These are phyloP conservation scores for Cryptococcus floricola DNA, from an alignment of 1,284 basidiomycete genomes.

Conservation along the genomic window DNA sequence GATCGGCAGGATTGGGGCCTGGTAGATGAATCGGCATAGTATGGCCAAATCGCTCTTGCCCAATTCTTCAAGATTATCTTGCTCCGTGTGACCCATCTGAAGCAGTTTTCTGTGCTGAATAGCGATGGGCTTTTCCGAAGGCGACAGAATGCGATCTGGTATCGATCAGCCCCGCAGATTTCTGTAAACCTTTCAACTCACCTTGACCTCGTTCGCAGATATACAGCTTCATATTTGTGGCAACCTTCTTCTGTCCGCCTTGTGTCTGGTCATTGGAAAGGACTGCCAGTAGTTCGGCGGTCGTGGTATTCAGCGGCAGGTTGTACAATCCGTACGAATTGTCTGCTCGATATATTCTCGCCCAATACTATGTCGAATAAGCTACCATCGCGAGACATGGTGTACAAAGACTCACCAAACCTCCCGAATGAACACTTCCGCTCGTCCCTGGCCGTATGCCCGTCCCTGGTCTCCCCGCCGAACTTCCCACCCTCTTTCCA, in stretches of 20 bases:
- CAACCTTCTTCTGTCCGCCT: slow-evolving; percentile 57
- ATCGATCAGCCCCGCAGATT: slow-evolving; percentile 5
- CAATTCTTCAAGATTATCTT: slow-evolving; percentile 75
- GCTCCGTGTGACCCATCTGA: slow-evolving; percentile 84
- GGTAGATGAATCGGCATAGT: slow-evolving; percentile 78
- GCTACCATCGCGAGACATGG: background rate
- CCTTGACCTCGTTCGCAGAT: slow-evolving; percentile 79
- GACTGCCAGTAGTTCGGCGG: slow-evolving; percentile 63
- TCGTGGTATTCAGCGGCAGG: slow-evolving; percentile 64
- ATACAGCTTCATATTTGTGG: slow-evolving; percentile 64
- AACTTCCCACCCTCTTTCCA: slow-evolving; percentile 15
- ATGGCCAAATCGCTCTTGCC: slow-evolving; percentile 80
- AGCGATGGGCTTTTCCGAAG: slow-evolving; percentile 77
- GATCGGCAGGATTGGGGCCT: slow-evolving; percentile 53
- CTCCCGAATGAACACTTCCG: slow-evolving; percentile 12
- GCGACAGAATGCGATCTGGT: slow-evolving; percentile 72
- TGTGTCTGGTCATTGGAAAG: slow-evolving; percentile 48
- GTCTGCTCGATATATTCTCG: slow-evolving; percentile 76
- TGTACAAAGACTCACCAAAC: slow-evolving; percentile 17
- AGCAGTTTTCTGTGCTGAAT: slow-evolving; percentile 80
- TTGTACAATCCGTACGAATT: slow-evolving; percentile 68
- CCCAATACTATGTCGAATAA: slow-evolving; percentile 39
- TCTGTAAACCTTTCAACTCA: slow-evolving; percentile 44
- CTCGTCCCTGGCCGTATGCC: slow-evolving; percentile 26
- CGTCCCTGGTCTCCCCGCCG: slow-evolving; percentile 20